Base-by-base conservation (phyloP, 768 basidiomycete species). In the Pleurotus cornucopiae region DNA sequence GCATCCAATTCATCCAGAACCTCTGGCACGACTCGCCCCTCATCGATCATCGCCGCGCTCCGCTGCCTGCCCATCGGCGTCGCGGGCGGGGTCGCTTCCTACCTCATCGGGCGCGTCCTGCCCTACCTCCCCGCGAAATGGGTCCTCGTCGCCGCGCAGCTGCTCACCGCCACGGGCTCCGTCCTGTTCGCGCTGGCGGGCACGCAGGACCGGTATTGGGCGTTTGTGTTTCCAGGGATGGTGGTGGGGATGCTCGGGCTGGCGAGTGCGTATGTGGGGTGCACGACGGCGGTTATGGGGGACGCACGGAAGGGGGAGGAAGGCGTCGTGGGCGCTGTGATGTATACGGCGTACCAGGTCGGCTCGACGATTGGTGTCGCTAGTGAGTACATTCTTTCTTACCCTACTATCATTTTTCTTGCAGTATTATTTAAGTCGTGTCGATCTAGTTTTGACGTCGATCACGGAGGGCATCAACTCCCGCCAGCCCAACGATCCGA, bases 191-290 rank as follows among this genome's bases (percentile, higher is more conserved):
- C 74, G 2, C 60, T 75, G 30, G 76, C 73, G 0, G 71, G 77
- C 57, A 59, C 55, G 4, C 68, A 69, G 5, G 54, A 53, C 2
- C 58, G 54, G 55, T 82, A 82, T 63, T 82, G 77, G 79, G 44
- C 61, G 0, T 66, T 69, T 56, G 61, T 75, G 39, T 73, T 82
- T 56, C 78, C 81, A 16, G 81, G 73, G 12, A 77, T 81, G 63
- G 57, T 69, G 30, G 58, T 81, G 46, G 79, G 78, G 4, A 72
- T 71, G 21, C 66, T 69, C 12, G 80, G 81, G 3, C 60, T 67
- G 1, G 74, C 73, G 67, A 58, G 78, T 49, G 62, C 67, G 6
- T 82, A 72, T 57, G 52, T 61, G 16, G 59, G 44, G 6, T 62
- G 57, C 57, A 62, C 49, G 48, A 58, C 46, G 18, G 25, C 46